Percentiles rank a stretch among this genome's conserved stretches.
Evolutionary conservation across 1,284 basidiomycete species (phyloP).

Genomic region (Ceratobasidium sp.): DNA sequence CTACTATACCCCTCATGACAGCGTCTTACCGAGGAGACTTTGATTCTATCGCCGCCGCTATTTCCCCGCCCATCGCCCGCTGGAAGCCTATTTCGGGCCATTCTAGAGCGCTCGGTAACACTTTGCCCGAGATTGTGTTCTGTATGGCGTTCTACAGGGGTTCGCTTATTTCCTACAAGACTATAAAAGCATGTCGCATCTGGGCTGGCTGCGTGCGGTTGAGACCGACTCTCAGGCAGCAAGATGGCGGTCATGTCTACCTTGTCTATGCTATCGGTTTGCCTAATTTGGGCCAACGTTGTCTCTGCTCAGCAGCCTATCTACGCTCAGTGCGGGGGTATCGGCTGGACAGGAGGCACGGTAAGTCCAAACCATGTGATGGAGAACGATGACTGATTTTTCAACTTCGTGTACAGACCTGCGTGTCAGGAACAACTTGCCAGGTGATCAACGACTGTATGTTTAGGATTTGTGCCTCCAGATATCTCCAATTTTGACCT

Average conservation of each 20-base stretch:
- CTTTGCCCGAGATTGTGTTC: conserved; percentile 20
- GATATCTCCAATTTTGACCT: neutral
- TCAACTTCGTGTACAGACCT: conserved; percentile 13
- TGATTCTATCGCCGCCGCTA: conserved; percentile 32
- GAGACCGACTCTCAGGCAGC: neutral
- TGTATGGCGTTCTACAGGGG: neutral
- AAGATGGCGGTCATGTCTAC: conserved; percentile 20
- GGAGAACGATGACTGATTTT: neutral
- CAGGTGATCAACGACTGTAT: conserved; percentile 45
- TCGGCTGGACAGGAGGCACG: conserved; percentile 38
- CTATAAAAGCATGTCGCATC: neutral
- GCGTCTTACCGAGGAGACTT: conserved; percentile 8
- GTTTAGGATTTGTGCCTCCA: neutral
- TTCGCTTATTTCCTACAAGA: neutral
- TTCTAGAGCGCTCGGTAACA: conserved; percentile 13
- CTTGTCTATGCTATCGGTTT: conserved; percentile 25
- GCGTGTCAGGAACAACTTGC: conserved; percentile 35
- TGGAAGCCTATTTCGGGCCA: conserved; percentile 10
- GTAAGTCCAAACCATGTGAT: neutral
- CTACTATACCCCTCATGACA: neutral
- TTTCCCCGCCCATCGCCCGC: conserved; percentile 43
- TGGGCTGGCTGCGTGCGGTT: neutral
- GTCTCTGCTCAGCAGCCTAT: conserved; percentile 37
- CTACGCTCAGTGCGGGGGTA: conserved; percentile 41
- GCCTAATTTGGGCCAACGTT: conserved; percentile 19